Base-by-base conservation (phyloP, 129 eudicot species). In the Tanacetum coccineum region DNA sequence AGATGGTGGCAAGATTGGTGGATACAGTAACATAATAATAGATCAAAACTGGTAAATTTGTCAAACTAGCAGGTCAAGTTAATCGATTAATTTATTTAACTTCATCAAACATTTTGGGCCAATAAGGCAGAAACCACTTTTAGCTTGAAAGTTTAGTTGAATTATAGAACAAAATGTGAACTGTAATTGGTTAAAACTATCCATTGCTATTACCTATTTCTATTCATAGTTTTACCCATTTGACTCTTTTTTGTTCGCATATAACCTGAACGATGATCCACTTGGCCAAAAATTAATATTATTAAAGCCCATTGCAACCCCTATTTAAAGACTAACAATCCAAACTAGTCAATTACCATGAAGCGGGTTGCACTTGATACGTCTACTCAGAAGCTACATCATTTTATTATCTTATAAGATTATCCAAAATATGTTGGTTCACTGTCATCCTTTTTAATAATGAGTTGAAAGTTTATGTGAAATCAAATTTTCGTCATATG, bases 401-500 rank as follows among this genome's bases (percentile, higher is more conserved):
- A 30, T 30, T 30, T 30, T 30, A 4, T 30, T 30, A 30, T 52
- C 61, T 10, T 51, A 50, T 7, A 13, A 19, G 8, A 19, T 3
- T 36, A 52, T 30, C 32, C 52, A 52, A 53, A 22, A 15, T 6
- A 13, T 36, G 10, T 67, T 19, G 52, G 53, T 68, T 36, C 21
- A 17, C 11, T 44, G 22, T 69, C 10, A n/a, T 40, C 13, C 40
- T 7, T 13, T 32, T 30, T 53, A 15, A 67, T 39, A 14, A 19
- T 28, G 18, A 66, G 22, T 6, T 39, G 39, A 30, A 66, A 66
- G 15, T 49, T 45, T 66, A 51, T 39, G 6, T 19, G 52, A 67
- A 52, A 36, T 54, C 40, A 39, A 68, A 54, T 70, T 59, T 47
- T 46, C 13, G 14, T 18, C 52, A 36, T 51, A 62, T n/a, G 50